These are phyloP conservation scores for Fusarium sublunatum DNA, from an alignment of 2,329 filamentous ascomycete genomes.

Conservation along the genomic window DNA sequence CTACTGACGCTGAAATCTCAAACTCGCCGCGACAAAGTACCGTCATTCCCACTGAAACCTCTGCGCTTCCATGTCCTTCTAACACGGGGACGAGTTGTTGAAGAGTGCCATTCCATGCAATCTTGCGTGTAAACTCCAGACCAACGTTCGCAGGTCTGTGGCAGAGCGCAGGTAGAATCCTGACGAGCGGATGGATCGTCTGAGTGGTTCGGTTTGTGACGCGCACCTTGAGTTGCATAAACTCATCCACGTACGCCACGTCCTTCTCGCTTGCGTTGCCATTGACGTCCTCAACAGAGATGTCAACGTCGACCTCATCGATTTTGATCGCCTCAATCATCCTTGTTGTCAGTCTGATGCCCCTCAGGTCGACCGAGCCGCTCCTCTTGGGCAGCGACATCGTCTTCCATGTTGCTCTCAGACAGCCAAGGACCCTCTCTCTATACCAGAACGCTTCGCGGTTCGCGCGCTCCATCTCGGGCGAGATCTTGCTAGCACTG, in stretches of 20 bases:
- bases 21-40: slow-evolving; percentile 84
- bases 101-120: slow-evolving; percentile 86
- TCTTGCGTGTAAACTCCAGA: slow-evolving; percentile 82
- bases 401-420: slow-evolving; percentile 79
- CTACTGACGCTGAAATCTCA: slow-evolving; percentile 82
- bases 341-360: slow-evolving; percentile 75
- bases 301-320: slow-evolving; percentile 78
- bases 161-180: slow-evolving; percentile 80
- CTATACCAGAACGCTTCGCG: slow-evolving; percentile 93
- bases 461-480: slow-evolving; percentile 80
- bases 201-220: slow-evolving; percentile 78
- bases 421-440: slow-evolving; percentile 77
- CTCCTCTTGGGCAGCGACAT: slow-evolving; percentile 61
- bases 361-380: slow-evolving; percentile 80
- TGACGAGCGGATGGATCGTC: slow-evolving; percentile 76
- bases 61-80: slow-evolving; percentile 65
- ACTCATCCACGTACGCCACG: slow-evolving; percentile 59
- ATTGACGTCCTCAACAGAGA: slow-evolving; percentile 61
- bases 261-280: slow-evolving; percentile 38
- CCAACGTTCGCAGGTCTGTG: slow-evolving; percentile 78
- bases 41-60: slow-evolving; percentile 76
- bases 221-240: slow-evolving; percentile 75
- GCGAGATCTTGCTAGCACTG: slow-evolving; percentile 80
- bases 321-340: slow-evolving; percentile 88
- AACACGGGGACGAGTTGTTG: slow-evolving; percentile 78